A percentile compares a stretch with the other conserved stretches of the same genome.
These are phyloP conservation scores for Speleostelium caveatum DNA, from an alignment of 78 protist genomes.

Conservation along the genomic window DNA sequence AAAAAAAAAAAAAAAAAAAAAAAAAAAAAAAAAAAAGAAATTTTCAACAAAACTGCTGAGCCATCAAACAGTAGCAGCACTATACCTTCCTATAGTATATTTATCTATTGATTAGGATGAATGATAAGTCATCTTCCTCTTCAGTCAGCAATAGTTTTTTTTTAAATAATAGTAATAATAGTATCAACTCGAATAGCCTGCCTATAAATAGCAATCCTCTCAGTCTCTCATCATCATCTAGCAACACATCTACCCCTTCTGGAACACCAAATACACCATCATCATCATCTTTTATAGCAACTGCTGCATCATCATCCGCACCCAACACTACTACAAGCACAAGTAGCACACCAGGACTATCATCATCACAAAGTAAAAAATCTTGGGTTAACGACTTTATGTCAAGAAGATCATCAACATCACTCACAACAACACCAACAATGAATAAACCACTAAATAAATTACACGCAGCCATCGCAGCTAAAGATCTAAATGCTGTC, in stretches of 20 bases:
- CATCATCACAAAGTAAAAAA: constrained; percentile 40
- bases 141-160: background rate
- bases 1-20: no score
- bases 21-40: no score
- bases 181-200: background rate
- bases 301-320: background rate
- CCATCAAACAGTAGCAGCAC: no score
- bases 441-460: constrained; percentile 43
- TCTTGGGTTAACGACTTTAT: constrained; percentile 37
- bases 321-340: background rate
- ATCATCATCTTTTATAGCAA: background rate
- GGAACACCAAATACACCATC: background rate
- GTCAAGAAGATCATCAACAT: constrained; percentile 51
- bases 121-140: no score
- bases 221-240: background rate
- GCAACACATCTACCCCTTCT: background rate
- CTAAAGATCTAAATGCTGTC: constrained; percentile 20
- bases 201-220: background rate
- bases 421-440: constrained; percentile 47
- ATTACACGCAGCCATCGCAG: constrained; percentile 40
- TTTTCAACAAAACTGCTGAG: no score
- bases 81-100: no score
- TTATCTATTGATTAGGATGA: no score
- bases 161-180: background rate
- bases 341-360: background rate